Base-by-base conservation (phyloP, 495 filamentous ascomycete genomes). In the Glonium stellatum region DNA sequence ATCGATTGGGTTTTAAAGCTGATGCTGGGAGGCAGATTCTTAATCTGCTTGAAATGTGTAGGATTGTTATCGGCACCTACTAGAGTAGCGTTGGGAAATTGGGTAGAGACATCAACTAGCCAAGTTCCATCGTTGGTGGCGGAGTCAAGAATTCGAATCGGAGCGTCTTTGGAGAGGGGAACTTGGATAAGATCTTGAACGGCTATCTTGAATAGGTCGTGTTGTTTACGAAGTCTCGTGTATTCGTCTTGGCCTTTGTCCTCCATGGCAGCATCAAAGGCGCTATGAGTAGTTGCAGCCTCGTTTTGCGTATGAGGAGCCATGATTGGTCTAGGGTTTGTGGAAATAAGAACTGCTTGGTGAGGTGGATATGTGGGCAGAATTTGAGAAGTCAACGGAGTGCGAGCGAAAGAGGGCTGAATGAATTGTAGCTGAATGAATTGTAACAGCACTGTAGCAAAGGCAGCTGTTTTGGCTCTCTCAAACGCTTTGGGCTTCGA, bases 21-120 rank as follows among this genome's bases (percentile, higher is more conserved):
- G 31, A 62, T 53, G 22, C n/a, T 50, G 13, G 22, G n/a, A 15
- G 54, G 47, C n/a, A 57, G 54, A 31, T 58, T 47, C 23, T 23
- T 39, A 12, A 48, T 31, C 34, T 50, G 25, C 5, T 49, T 42
- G 54, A 62, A 62, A 19, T 60, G 39, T 9, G 25, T 44, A 8
- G 50, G 19, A 18, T 54, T 48, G 35, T 52, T 57, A 44, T 62
- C 60, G 13, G 60, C 54, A 2, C 53, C 53, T 1, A 62, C 54
- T 11, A 62, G 48, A 22, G 54, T 57, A 13, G 60, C 60, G 19
- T 62, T 51, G 41, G 60, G 60, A 23, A 50, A 62, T 15, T 58
- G 25, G 10, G 31, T n/a, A 11, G 44, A 22, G 13, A 34, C 54
- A 18, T 62, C 54, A 6, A 53, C 25, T 27, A 62, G 55, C 60